Conservation (phyloP, 2,329 filamentous ascomycete genomes). For the Fonsecaea erecta region DNA sequence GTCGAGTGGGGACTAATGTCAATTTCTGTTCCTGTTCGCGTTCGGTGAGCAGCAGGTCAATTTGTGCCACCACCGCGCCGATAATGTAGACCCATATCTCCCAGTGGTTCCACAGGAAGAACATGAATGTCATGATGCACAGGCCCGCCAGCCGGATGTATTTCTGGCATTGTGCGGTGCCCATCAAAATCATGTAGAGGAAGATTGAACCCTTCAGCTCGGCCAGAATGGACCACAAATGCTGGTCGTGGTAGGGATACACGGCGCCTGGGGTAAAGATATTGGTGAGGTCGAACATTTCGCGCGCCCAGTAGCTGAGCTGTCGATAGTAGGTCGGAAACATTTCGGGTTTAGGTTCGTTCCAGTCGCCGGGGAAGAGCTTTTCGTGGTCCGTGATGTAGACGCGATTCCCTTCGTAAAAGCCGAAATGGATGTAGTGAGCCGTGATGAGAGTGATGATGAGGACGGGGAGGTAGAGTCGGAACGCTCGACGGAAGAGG, state of each 20-base stretch:
- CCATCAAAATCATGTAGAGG: slow-evolving; percentile 49
- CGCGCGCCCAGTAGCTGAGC: slow-evolving; percentile 44
- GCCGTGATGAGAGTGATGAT: slow-evolving; percentile 49
- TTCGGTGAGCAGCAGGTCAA: slow-evolving; percentile 45
- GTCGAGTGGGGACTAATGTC: slow-evolving; percentile 16
- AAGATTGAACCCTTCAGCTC: slow-evolving; percentile 53
- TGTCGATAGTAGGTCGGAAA: slow-evolving; percentile 43
- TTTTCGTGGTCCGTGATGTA: slow-evolving; percentile 27
- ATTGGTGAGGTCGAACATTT: slow-evolving; percentile 37
- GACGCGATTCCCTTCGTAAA: slow-evolving; percentile 35
- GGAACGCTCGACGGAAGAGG: slow-evolving; percentile 50
- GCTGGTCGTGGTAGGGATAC: slow-evolving; percentile 50
- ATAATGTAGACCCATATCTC: slow-evolving; percentile 51
- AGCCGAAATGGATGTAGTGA: slow-evolving; percentile 49
- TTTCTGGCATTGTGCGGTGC: slow-evolving; percentile 45
- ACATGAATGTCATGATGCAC: slow-evolving; percentile 45
- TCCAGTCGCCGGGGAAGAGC: slow-evolving; percentile 36
- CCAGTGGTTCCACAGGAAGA: slow-evolving; percentile 51
- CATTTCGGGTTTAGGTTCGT: slow-evolving; percentile 49
- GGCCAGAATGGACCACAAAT: slow-evolving; percentile 55
- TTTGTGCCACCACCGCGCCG: slow-evolving; percentile 51
- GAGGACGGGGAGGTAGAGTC: slow-evolving; percentile 51
- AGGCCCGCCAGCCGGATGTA: slow-evolving; percentile 44
- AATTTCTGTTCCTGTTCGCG: slow-evolving; percentile 41
- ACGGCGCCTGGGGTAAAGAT: slow-evolving; percentile 33